Base-by-base conservation (phyloP, 331 rosid species). In the Pyracantha coccinea region DNA sequence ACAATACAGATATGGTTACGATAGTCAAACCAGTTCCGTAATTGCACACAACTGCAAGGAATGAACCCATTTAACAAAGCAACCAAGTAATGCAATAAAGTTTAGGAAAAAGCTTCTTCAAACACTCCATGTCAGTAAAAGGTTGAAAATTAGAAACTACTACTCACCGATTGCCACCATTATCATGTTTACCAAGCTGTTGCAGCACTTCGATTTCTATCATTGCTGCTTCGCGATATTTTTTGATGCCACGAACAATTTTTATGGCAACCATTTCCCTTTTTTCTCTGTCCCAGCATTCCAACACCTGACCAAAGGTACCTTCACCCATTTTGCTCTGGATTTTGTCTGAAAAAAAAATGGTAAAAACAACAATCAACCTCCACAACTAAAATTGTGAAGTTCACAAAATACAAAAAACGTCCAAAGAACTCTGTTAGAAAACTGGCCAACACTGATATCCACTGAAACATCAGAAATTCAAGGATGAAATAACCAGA, bases 311-410 rank as follows among this genome's bases (percentile, higher is more conserved):
- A 41, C 99, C 99, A 80, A 94, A 94, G 1, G 99, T 94, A 73
- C 99, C 99, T 81, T 94, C 99, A 32, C 99, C 99, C 99, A 94
- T 92, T 86, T 94, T 94, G 83, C 86, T 77, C 35, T 89, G 91
- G 28, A 94, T 94, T 84, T 83, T 92, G 82, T 91, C 99, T 94
- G 91, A 79, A 85, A 59, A 15, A 64, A 9, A n/a, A n/a, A n/a
- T n/a, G n/a, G 68, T 17, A 15, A 59, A 23, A 58, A 16, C 2
- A n/a, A 31, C 3, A 21, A 21, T 19, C 6, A 54, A 55, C 19
- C 27, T 13, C 68, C 57, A 54, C 52, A 23, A 35, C 44, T 19
- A 17, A 21, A 11, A 25, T 15, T 16, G 41, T 17, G 29, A 24
- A 32, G 75, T 17, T 25, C 3, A 12, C 33, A 47, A 27, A 69